These are phyloP conservation scores for Polytrichum commune DNA, from an alignment of 225 moss, liverwort and hornwort species.

Conservation along the genomic window DNA sequence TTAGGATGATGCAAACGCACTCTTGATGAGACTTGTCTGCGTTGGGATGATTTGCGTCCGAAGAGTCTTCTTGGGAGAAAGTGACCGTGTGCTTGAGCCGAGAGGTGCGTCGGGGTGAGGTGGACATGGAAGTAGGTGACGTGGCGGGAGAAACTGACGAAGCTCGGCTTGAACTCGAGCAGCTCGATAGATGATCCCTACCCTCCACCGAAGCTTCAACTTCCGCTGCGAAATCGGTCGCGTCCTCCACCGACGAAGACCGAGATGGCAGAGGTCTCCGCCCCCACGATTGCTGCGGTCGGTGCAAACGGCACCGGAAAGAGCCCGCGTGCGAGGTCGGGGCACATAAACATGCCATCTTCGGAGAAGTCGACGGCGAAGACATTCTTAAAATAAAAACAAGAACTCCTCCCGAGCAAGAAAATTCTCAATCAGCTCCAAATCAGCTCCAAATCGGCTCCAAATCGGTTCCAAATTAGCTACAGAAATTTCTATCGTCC, in stretches of 20 bases:
- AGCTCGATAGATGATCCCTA: not conserved
- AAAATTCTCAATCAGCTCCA: not conserved
- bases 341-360: slow-evolving; percentile 82
- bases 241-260: slow-evolving; percentile 12
- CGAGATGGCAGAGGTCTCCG: slow-evolving; percentile 28
- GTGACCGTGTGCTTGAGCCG: no score
- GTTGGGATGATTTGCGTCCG: no score
- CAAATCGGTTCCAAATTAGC: not conserved
- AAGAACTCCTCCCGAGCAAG: not conserved
- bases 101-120: no score
- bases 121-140: no score
- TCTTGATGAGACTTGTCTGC: no score
- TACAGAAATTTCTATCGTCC: not conserved
- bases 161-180: no score
- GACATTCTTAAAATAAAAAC: not conserved
- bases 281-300: slow-evolving; percentile 33
- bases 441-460: not conserved
- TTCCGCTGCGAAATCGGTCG: slow-evolving; percentile 32
- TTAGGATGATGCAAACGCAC: no score
- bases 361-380: not conserved
- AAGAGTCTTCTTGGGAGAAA: no score
- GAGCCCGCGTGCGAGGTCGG: slow-evolving; percentile 82
- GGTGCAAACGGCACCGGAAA: slow-evolving; percentile 79
- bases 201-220: slow-evolving; percentile 33
- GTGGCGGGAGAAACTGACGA: no score